Evolutionary conservation across 257 asterid genomes (phyloP).

Genomic region (Petunia axillaris): DNA sequence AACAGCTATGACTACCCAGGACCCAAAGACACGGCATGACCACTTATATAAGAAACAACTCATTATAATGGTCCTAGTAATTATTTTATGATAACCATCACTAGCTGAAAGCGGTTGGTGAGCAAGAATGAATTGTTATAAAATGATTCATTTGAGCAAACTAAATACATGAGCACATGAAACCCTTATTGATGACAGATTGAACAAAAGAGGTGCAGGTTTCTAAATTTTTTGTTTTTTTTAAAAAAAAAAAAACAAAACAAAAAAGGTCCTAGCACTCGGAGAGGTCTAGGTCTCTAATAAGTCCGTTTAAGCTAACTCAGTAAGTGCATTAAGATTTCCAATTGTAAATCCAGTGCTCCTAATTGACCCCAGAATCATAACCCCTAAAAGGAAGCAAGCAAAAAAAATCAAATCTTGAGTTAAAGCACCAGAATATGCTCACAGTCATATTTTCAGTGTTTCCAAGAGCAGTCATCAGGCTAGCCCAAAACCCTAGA

Average conservation of each 20-base stretch:
- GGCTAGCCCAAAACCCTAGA: constrained; percentile 99
- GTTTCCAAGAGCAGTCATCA: constrained; percentile 99
- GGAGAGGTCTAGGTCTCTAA: constrained; percentile 17
- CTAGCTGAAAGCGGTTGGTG: constrained; percentile 16
- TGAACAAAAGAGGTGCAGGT: not conserved
- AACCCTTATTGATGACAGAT: not conserved
- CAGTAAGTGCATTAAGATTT: constrained; percentile 6
- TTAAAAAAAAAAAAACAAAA: not conserved
- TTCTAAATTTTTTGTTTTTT: not conserved
- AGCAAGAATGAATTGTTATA: constrained; percentile 6
- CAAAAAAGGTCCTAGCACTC: not conserved
- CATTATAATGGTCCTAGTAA: constrained; percentile 3
- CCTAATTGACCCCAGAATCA: not conserved
- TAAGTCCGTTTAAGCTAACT: not conserved
- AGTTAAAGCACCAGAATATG: constrained; percentile 32
- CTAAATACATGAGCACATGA: not conserved
- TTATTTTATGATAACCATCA: not conserved
- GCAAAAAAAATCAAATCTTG: constrained; percentile 16
- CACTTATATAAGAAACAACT: not conserved
- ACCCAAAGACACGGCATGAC: not conserved
- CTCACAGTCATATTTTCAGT: constrained; percentile 99
- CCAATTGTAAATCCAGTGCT: not conserved
- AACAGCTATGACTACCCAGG: not conserved
- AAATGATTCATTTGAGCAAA: not conserved
- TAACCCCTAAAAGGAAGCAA: not conserved